These are phyloP conservation scores for Wickerhamomyces silvicola DNA, from an alignment of 805 yeast genomes.

Conservation along the genomic window DNA sequence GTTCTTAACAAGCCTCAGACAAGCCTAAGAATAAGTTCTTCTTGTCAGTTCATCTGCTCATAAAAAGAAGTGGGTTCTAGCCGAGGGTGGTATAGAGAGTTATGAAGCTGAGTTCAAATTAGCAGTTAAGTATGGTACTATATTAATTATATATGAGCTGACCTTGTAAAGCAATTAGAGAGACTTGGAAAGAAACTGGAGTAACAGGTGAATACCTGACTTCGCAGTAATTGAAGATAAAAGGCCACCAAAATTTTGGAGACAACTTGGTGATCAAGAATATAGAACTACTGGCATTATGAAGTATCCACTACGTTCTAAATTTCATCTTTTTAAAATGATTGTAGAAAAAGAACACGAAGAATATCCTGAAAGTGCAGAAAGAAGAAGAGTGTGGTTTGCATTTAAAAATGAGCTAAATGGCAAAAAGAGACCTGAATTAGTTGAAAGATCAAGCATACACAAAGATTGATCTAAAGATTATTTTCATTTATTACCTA, in stretches of 20 bases:
- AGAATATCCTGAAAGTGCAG: slow-evolving; percentile 69
- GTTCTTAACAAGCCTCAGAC: slow-evolving; percentile 57
- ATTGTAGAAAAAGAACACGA: slow-evolving; percentile 44
- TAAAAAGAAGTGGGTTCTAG: slow-evolving; percentile 74
- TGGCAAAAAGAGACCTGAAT: slow-evolving; percentile 58
- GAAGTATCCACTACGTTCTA: slow-evolving; percentile 62
- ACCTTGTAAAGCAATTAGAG: slow-evolving; percentile 59
- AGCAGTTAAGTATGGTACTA: slow-evolving; percentile 1
- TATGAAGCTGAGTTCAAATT: slow-evolving; percentile 49
- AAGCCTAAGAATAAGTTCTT: slow-evolving; percentile 56
- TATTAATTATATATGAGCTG: slow-evolving; percentile 7
- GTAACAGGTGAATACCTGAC: slow-evolving; percentile 53
- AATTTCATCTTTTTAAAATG: slow-evolving; percentile 85
- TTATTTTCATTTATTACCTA: slow-evolving; percentile 40
- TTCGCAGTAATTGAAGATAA: slow-evolving; percentile 65
- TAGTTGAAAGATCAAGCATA: slow-evolving; percentile 51
- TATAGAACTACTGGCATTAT: slow-evolving; percentile 21
- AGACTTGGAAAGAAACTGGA: slow-evolving; percentile 98
- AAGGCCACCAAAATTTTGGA: slow-evolving; percentile 43
- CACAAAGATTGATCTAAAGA: slow-evolving; percentile 10
- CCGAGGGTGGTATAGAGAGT: slow-evolving; percentile 90
- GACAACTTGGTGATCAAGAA: slow-evolving; percentile 17
- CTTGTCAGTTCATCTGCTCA: slow-evolving; percentile 73
- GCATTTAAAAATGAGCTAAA: slow-evolving; percentile 53
- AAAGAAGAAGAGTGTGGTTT: slow-evolving; percentile 72